Conservation (phyloP, 1,284 basidiomycete genomes). For the Flammula alnicola region DNA sequence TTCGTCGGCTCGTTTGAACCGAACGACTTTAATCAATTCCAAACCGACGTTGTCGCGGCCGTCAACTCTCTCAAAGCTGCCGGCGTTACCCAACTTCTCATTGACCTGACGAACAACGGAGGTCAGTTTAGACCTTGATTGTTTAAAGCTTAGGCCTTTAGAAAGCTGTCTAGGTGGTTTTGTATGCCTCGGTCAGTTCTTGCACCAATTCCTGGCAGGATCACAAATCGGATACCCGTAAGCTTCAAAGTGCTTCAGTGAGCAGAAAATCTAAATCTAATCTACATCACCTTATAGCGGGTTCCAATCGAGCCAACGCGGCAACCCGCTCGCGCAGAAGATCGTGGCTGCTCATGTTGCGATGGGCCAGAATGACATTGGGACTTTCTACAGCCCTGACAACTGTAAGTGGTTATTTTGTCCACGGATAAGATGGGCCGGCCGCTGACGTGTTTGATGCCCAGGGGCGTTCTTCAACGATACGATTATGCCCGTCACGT, state of each 20-base stretch:
- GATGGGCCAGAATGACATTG: slow-evolving; percentile 39
- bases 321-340: slow-evolving; percentile 59
- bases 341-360: slow-evolving; percentile 57
- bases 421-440: neutral
- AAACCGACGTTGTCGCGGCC: slow-evolving; percentile 52
- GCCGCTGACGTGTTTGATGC: neutral
- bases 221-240: slow-evolving; percentile 56
- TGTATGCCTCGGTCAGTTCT: slow-evolving; percentile 63
- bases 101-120: slow-evolving; percentile 67
- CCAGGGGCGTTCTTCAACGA: slow-evolving; percentile 60
- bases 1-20: slow-evolving; percentile 62
- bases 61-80: slow-evolving; percentile 50
- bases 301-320: slow-evolving; percentile 57
- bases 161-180: slow-evolving; percentile 49
- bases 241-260: neutral
- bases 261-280: neutral
- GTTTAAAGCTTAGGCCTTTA: neutral
- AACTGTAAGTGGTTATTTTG: slow-evolving; percentile 48
- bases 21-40: slow-evolving; percentile 56
- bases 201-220: slow-evolving; percentile 61
- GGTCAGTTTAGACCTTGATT: no score
- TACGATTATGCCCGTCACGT: slow-evolving; percentile 45
- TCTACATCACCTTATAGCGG: slow-evolving; percentile 40
- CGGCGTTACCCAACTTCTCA: slow-evolving; percentile 55
- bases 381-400: slow-evolving; percentile 51